These are phyloP conservation scores for Tuctoria greenei DNA, from an alignment of 176 grass and related monocot species.

Conservation along the genomic window DNA sequence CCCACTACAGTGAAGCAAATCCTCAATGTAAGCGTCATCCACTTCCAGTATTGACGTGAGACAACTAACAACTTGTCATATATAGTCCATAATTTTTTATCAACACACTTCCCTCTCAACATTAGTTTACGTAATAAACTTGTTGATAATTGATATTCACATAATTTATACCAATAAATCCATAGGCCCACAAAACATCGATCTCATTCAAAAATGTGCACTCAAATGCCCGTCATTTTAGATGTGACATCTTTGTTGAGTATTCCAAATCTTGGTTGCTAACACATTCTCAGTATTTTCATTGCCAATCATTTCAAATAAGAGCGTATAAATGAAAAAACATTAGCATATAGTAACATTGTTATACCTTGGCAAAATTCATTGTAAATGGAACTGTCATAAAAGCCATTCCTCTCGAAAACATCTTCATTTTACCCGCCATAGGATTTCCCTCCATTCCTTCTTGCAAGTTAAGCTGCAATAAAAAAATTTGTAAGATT, in stretches of 20 bases:
- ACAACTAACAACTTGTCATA: slow-evolving; percentile 1
- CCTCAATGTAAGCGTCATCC: neutral
- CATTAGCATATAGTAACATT: slow-evolving; percentile 29
- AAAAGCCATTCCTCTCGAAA: slow-evolving; percentile 79
- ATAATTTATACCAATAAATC: slow-evolving; percentile 8
- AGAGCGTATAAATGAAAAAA: neutral
- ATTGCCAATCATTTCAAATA: slow-evolving; percentile 25
- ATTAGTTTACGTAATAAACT: neutral
- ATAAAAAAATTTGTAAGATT: slow-evolving; percentile 22
- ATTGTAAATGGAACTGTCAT: slow-evolving; percentile 84
- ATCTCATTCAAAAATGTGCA: slow-evolving; percentile 3
- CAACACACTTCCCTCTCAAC: neutral
- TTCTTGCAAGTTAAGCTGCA: slow-evolving; percentile 94
- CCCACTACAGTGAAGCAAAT: neutral
- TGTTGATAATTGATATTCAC: neutral
- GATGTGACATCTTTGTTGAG: neutral
- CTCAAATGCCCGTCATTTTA: neutral
- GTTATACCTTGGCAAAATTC: slow-evolving; percentile 78
- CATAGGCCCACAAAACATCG: neutral
- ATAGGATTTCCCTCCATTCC: slow-evolving; percentile 81
- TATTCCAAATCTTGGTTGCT: neutral
- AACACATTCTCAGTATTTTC: neutral
- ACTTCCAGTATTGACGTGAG: neutral
- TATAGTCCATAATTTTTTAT: slow-evolving; percentile 20
- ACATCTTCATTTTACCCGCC: slow-evolving; percentile 68